Evolutionary conservation across 2,329 filamentous ascomycete genomes (phyloP).

Genomic region (Scopulariopsis brevicaulis): DNA sequence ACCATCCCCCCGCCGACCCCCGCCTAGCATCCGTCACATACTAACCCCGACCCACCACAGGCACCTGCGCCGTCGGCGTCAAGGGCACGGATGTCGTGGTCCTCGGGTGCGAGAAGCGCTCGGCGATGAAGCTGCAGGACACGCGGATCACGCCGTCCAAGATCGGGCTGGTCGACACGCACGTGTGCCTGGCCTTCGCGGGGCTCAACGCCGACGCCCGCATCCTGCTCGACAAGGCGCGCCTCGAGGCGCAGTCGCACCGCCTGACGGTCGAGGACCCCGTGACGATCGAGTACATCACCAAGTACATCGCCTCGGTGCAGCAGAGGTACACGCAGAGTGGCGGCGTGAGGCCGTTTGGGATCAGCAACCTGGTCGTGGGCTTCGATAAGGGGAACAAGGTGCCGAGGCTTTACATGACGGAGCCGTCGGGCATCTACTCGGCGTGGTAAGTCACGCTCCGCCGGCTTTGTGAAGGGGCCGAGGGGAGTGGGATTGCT

Average conservation of each 20-base stretch:
- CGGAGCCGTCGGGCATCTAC: slow-evolving; percentile 98
- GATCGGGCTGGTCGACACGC: slow-evolving; percentile 90
- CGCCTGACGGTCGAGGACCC: slow-evolving; percentile 95
- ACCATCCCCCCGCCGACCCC: slow-evolving; percentile 1
- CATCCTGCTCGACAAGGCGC: slow-evolving; percentile 96
- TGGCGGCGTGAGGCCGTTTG: slow-evolving; percentile 96
- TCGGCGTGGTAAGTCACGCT: slow-evolving; percentile 70
- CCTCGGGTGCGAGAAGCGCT: slow-evolving; percentile 95
- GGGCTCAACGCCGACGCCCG: slow-evolving; percentile 95
- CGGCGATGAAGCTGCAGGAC: slow-evolving; percentile 98
- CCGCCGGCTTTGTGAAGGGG: not conserved
- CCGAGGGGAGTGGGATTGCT: not conserved
- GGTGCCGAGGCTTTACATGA: slow-evolving; percentile 87
- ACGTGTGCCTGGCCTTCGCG: slow-evolving; percentile 94
- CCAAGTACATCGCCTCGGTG: slow-evolving; percentile 94
- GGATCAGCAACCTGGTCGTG: slow-evolving; percentile 94
- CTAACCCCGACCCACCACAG: slow-evolving; percentile 29
- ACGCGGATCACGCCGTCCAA: slow-evolving; percentile 98
- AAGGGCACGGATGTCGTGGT: slow-evolving; percentile 94
- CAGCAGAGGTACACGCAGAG: slow-evolving; percentile 99
- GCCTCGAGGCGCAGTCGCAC: slow-evolving; percentile 94
- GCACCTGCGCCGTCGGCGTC: slow-evolving; percentile 94
- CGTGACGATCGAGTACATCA: slow-evolving; percentile 97
- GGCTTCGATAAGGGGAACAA: slow-evolving; percentile 95
- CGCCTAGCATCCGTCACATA: not conserved